phyloP scores from a whole-genome alignment of 106 monocot genomes.

The Dendrobium officinale region DNA sequence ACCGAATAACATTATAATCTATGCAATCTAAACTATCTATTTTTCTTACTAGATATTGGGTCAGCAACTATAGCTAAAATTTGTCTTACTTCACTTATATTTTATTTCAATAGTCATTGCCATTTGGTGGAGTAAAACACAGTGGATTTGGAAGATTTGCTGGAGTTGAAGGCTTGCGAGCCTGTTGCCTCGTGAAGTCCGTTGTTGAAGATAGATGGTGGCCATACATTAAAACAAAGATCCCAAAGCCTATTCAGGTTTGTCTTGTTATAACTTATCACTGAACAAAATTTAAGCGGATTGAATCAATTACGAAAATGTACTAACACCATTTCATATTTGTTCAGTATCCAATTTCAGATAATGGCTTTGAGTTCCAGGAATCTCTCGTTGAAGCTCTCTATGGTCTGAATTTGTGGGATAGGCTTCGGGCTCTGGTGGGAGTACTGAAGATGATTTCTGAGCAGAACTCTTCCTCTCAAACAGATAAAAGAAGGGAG shows the following conservation, averaged over 20 bases:
- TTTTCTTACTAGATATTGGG: not conserved
- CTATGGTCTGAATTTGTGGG: conserved; percentile 86
- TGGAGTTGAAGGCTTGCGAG: conserved; percentile 89
- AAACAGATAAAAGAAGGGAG: conserved; percentile 17
- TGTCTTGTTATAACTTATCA: not conserved
- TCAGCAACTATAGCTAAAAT: too few relatives aligned
- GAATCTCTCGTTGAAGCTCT: conserved; percentile 88
- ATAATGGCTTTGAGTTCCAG: conserved; percentile 88
- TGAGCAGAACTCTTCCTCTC: conserved; percentile 43
- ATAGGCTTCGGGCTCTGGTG: conserved; percentile 63
- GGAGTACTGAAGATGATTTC: conserved; percentile 74
- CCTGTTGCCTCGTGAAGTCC: conserved; percentile 95
- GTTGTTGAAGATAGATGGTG: conserved; percentile 96
- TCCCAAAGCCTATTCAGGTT: conserved; percentile 90
- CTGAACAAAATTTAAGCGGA: not conserved
- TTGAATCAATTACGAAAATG: not conserved
- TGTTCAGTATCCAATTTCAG: conserved; percentile 88
- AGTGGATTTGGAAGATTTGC: conserved; percentile 99
- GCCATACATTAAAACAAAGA: conserved; percentile 88
- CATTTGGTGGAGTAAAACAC: conserved; percentile 98
- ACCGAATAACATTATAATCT: too few relatives aligned
- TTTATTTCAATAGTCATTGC: conserved; percentile 60
- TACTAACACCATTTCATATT: not conserved
- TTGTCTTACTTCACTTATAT: not conserved
- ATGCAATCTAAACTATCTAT: too few relatives aligned